Conservation (phyloP, 2,329 filamentous ascomycete genomes). For the Trichoderma sp. region DNA sequence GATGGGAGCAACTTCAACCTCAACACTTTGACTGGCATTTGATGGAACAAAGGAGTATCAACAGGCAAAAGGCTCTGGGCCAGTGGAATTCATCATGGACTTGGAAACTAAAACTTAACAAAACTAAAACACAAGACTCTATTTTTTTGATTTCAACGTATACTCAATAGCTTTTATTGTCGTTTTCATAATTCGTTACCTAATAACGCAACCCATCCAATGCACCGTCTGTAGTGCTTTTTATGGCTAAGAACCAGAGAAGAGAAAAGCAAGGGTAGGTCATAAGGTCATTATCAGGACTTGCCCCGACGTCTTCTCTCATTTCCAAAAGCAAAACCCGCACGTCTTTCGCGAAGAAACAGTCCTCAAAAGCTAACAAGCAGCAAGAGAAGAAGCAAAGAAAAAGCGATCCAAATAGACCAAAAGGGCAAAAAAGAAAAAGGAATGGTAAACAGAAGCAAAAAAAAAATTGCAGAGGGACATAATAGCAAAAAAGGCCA, state of each 20-base stretch:
- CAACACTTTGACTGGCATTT: not conserved
- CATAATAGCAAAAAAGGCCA: conserved; percentile 22
- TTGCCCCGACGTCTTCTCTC: conserved; percentile 27
- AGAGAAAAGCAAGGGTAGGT: conserved; percentile 29
- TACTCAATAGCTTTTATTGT: conserved; percentile 39
- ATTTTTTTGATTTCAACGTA: conserved; percentile 8
- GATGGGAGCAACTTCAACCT: not conserved
- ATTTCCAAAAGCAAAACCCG: conserved; percentile 25
- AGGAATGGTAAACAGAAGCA: conserved; percentile 23
- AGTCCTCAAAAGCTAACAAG: conserved; percentile 9
- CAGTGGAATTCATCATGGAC: not conserved
- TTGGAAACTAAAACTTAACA: not conserved
- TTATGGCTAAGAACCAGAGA: conserved; percentile 26
- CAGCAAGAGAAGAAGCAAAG: conserved; percentile 10
- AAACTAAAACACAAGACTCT: not conserved
- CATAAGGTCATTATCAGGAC: conserved; percentile 38
- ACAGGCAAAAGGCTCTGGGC: not conserved
- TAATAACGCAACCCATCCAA: conserved; percentile 37
- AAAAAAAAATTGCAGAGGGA: conserved; percentile 11
- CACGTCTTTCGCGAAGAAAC: conserved; percentile 14
- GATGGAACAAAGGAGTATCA: not conserved
- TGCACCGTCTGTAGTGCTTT: conserved; percentile 34
- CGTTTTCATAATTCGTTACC: conserved; percentile 41
- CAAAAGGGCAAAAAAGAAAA: conserved; percentile 22
- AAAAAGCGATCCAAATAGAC: not conserved